A percentile compares a stretch with the other conserved stretches of the same genome.
Conservation (phyloP, 257 asterid genomes). For the Gardenia jasminoides region DNA sequence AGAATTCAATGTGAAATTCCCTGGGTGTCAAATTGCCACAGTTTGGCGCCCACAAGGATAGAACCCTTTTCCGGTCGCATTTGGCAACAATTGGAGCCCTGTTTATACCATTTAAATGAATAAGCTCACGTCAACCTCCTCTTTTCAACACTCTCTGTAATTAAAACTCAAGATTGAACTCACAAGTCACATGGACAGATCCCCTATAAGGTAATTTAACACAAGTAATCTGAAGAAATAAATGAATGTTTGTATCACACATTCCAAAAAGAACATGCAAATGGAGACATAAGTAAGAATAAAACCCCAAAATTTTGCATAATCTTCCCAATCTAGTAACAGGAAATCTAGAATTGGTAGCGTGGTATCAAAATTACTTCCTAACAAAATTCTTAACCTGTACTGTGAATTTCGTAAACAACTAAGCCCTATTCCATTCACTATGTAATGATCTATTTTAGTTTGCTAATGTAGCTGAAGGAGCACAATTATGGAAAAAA, state of each 20-base stretch:
- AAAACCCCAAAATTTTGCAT: not conserved
- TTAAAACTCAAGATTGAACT: not conserved
- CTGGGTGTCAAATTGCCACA: conserved; percentile 60
- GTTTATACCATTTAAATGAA: conserved; percentile 18
- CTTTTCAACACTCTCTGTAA: not conserved
- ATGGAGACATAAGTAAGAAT: not conserved
- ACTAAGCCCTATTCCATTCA: not conserved
- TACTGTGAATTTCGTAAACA: not conserved
- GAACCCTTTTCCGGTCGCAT: conserved; percentile 86
- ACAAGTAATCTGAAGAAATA: too few species aligned
- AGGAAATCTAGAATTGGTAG: not conserved
- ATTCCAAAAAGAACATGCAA: too few species aligned
- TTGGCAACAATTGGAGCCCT: conserved; percentile 89
- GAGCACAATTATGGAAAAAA: not conserved
- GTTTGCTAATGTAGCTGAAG: not conserved
- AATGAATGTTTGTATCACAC: too few species aligned
- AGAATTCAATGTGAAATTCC: conserved; percentile 72
- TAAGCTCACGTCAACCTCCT: not conserved
- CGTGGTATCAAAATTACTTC: not conserved
- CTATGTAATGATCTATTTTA: not conserved
- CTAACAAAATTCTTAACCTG: not conserved
- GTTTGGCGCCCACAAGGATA: conserved; percentile 74
- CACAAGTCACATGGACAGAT: too few species aligned
- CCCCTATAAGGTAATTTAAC: not conserved
- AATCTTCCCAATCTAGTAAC: not conserved